phyloP scores from a whole-genome alignment of 257 asterid genomes.

The Capsicum baccatum region DNA sequence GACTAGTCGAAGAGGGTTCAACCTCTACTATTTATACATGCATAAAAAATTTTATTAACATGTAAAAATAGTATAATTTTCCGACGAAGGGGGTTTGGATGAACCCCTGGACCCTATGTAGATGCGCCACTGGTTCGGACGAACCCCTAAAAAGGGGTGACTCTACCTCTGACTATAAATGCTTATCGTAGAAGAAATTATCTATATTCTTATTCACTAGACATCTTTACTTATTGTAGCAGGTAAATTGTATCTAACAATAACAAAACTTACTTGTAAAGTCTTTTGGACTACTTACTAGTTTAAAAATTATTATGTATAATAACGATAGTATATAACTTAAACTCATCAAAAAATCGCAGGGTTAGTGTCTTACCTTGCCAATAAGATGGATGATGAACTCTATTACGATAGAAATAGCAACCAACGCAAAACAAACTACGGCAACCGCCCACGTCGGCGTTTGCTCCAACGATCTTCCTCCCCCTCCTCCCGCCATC shows the following conservation, averaged over 20 bases:
- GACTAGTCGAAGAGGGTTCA: too few species aligned
- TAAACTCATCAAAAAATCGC: not conserved
- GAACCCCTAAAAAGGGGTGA: too few species aligned
- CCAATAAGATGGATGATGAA: constrained; percentile 73
- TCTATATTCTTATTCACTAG: not conserved
- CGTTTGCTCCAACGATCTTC: constrained; percentile 75
- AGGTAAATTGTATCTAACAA: not conserved
- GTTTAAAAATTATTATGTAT: not conserved
- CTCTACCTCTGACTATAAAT: too few species aligned
- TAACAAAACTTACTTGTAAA: too few species aligned
- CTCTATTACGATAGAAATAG: constrained; percentile 73
- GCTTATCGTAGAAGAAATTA: not conserved
- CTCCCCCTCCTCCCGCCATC: constrained; percentile 80
- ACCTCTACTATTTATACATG: too few species aligned
- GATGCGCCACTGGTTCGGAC: too few species aligned
- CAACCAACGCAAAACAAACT: constrained; percentile 71
- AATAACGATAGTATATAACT: not conserved
- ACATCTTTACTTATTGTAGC: not conserved
- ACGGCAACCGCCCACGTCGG: constrained; percentile 97
- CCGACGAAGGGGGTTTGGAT: too few species aligned
- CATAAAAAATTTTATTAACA: too few species aligned
- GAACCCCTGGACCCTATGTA: too few species aligned
- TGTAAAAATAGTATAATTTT: too few species aligned
- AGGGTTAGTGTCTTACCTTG: constrained; percentile 46
- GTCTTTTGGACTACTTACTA: not conserved